These are phyloP conservation scores for Ogataea hybrid DNA, from an alignment of 1,139 yeast species.

Conservation along the genomic window DNA sequence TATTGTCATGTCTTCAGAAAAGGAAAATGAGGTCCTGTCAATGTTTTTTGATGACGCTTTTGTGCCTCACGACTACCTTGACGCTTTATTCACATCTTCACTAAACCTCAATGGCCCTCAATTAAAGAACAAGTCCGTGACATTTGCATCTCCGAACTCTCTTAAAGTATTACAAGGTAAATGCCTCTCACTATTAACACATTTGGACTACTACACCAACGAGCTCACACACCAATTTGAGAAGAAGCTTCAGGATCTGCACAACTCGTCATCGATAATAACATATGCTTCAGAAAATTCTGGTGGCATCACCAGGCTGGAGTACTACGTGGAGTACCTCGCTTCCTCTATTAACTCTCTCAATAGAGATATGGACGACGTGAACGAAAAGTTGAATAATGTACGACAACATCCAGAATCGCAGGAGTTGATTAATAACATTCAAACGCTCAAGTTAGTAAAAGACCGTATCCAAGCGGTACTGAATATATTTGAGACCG, in stretches of 20 bases:
- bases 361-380: conserved; percentile 45
- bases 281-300: conserved; percentile 28
- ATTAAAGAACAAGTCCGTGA: conserved; percentile 21
- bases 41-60: conserved; percentile 49
- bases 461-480: conserved; percentile 47
- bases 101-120: conserved; percentile 17
- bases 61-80: conserved; percentile 49
- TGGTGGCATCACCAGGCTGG: conserved; percentile 48
- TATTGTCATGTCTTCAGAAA: conserved; percentile 8
- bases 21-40: conserved; percentile 36
- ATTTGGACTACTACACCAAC: conserved; percentile 60
- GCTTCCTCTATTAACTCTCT: conserved; percentile 56
- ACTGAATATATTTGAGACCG: conserved; percentile 42
- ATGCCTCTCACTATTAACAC: conserved; percentile 46
- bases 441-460: conserved; percentile 43
- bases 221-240: conserved; percentile 53
- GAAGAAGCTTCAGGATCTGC: conserved; percentile 43
- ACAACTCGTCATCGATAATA: conserved; percentile 40
- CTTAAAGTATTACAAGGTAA: conserved; percentile 36
- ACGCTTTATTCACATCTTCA: conserved; percentile 40
- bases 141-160: conserved; percentile 28
- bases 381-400: conserved; percentile 31
- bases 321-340: conserved; percentile 60
- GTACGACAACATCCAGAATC: conserved; percentile 14
- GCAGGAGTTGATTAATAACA: conserved; percentile 36